phyloP scores from a whole-genome alignment of 768 basidiomycete genomes.

The Chlorophyllum brunneum region DNA sequence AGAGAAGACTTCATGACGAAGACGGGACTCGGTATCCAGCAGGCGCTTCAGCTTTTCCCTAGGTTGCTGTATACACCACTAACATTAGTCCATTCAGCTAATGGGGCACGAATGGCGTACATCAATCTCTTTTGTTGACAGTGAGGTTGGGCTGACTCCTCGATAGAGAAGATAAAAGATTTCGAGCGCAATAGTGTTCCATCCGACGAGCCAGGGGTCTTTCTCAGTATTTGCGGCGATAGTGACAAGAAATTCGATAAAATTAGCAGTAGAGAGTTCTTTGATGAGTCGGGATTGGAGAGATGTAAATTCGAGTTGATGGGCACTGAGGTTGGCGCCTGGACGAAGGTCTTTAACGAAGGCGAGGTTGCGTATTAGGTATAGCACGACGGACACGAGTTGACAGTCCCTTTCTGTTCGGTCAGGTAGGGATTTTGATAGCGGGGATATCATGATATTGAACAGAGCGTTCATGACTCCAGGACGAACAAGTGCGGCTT shows the following conservation, averaged over 20 bases:
- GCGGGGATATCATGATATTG: constrained; percentile 70
- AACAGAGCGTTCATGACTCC: constrained; percentile 71
- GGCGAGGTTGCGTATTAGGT: constrained; percentile 89
- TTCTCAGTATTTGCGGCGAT: constrained; percentile 74
- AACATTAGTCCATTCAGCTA: constrained; percentile 9
- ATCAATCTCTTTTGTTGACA: constrained; percentile 61
- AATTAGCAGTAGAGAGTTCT: constrained; percentile 65
- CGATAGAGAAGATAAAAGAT: constrained; percentile 90
- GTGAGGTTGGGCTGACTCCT: constrained; percentile 60
- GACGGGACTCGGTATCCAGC: constrained; percentile 71
- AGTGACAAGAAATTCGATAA: constrained; percentile 76
- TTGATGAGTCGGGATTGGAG: constrained; percentile 78
- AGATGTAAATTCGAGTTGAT: constrained; percentile 73
- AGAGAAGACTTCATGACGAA: constrained; percentile 52
- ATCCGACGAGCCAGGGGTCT: constrained; percentile 78
- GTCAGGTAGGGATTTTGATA: constrained; percentile 67
- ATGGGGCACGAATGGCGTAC: constrained; percentile 30
- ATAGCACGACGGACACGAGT: constrained; percentile 82
- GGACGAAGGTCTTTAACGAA: constrained; percentile 77
- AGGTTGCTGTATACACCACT: constrained; percentile 54
- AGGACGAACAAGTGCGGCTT: constrained; percentile 68
- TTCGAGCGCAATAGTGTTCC: constrained; percentile 90
- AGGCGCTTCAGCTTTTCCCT: constrained; percentile 66
- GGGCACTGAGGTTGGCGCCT: constrained; percentile 67
- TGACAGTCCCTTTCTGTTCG: constrained; percentile 79